phyloP scores from a whole-genome alignment of 192 early-diverging fungal species.

The Coemansia sp. region DNA sequence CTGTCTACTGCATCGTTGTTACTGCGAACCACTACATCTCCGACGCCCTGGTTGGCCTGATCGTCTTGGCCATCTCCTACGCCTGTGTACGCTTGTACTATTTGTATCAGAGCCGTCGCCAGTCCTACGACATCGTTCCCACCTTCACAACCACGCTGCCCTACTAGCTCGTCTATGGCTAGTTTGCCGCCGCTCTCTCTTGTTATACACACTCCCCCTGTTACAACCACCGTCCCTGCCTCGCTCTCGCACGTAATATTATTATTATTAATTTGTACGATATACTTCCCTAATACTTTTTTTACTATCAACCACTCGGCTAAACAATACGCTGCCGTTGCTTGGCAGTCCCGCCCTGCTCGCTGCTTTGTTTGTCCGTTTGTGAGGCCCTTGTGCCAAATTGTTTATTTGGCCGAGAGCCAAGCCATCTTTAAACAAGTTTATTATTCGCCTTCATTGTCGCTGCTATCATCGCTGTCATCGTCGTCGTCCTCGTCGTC shows the following conservation, averaged over 20 bases:
- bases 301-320: background rate
- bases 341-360: background rate
- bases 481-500: conserved; percentile 1
- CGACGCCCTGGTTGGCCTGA: conserved; percentile 50
- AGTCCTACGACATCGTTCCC: conserved; percentile 15
- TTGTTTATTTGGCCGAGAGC: background rate
- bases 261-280: conserved; percentile 17
- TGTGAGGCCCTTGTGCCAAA: too few relatives aligned
- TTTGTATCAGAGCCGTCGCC: conserved; percentile 26
- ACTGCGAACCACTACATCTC: conserved; percentile 56
- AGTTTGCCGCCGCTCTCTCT: too few relatives aligned
- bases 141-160: conserved; percentile 19
- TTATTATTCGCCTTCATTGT: background rate
- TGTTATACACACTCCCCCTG: conserved; percentile 9
- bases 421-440: background rate
- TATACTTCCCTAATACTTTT: conserved; percentile 5
- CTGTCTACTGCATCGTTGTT: conserved; percentile 56
- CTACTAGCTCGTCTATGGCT: conserved; percentile 9
- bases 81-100: conserved; percentile 44
- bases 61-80: conserved; percentile 51
- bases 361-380: background rate
- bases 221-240: conserved; percentile 10
- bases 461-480: background rate
- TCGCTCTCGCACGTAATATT: background rate
- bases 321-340: background rate